Conservation (phyloP, 192 early-diverging fungal genomes). For the Rhizophagus clarus region DNA sequence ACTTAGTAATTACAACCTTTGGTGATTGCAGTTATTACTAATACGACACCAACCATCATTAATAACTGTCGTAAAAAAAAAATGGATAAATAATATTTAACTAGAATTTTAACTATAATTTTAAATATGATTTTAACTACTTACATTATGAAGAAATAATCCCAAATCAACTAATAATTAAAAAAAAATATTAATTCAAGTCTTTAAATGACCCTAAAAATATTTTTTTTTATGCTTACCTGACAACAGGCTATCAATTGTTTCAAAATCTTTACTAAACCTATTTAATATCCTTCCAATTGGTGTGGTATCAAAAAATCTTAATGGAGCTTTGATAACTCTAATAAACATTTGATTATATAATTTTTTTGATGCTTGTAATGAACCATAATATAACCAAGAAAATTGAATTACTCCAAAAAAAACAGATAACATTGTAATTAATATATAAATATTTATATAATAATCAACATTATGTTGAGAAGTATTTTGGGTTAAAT, state of each 20-base stretch:
- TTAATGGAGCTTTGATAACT: conserved; percentile 69
- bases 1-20: conserved; percentile 73
- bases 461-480: conserved; percentile 59
- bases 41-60: conserved; percentile 55
- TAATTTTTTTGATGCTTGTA: conserved; percentile 59
- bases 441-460: conserved; percentile 59
- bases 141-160: conserved; percentile 51
- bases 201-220: not conserved
- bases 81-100: not conserved
- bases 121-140: not conserved
- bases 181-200: not conserved
- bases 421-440: conserved; percentile 52
- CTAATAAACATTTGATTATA: conserved; percentile 58
- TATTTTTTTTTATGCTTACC: not conserved
- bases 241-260: conserved; percentile 65
- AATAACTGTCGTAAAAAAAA: not conserved
- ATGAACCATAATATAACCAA: conserved; percentile 47
- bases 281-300: conserved; percentile 82
- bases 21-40: conserved; percentile 66
- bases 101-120: not conserved
- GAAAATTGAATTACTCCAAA: conserved; percentile 42
- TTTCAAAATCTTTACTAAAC: conserved; percentile 85
- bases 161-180: conserved; percentile 38
- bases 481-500: not conserved
- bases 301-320: conserved; percentile 91